A percentile compares a stretch with the other conserved stretches of the same genome.
Evolutionary conservation across 495 filamentous ascomycete genomes (phyloP).

Genomic region (Hypoxylon rickii): DNA sequence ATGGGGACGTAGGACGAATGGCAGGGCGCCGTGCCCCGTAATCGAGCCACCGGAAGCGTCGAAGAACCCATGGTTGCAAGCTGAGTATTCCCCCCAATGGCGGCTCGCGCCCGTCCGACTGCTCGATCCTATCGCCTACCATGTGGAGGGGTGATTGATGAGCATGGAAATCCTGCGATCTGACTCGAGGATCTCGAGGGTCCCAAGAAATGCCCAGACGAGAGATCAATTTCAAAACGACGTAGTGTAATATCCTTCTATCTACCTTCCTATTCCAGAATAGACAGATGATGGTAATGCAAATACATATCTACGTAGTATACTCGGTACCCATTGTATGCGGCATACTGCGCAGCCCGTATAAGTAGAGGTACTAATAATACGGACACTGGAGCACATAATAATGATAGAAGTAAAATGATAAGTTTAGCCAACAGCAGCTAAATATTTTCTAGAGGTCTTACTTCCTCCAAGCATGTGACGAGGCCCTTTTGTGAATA

Average conservation of each 20-base stretch:
- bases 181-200: constrained; percentile 3
- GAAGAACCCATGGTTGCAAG: constrained; percentile 10
- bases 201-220: not conserved
- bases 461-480: too few species aligned
- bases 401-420: too few species aligned
- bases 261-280: constrained; percentile 18
- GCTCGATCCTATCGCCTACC: not conserved
- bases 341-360: too few species aligned
- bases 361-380: too few species aligned
- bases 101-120: not conserved
- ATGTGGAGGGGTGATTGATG: not conserved
- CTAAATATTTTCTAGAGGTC: too few species aligned
- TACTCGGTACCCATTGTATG: too few species aligned
- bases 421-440: too few species aligned
- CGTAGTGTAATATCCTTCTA: not conserved
- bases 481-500: too few species aligned
- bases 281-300: constrained; percentile 4
- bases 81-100: constrained; percentile 7
- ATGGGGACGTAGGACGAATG: too few species aligned
- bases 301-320: too few species aligned
- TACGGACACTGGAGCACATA: too few species aligned
- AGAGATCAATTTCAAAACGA: not conserved
- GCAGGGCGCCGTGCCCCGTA: too few species aligned
- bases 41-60: not conserved
- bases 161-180: constrained; percentile 6